phyloP scores from a whole-genome alignment of 148 eudicot genomes.

The Silene uniflora region DNA sequence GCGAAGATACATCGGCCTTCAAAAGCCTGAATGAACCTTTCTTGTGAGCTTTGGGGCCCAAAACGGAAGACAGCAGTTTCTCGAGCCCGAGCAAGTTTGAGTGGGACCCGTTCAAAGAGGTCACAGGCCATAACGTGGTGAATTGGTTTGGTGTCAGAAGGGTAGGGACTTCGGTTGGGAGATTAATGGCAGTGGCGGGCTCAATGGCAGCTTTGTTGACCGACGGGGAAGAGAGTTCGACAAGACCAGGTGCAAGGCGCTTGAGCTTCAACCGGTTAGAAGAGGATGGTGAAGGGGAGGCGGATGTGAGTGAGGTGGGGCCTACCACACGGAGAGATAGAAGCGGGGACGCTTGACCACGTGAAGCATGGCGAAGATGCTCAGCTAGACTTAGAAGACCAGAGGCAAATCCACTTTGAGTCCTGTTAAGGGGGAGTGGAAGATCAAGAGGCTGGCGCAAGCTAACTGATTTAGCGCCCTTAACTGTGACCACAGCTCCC shows the following conservation, averaged over 20 bases:
- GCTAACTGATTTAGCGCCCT: conserved; percentile 90
- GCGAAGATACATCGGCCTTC: conserved; percentile 85
- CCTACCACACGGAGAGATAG: conserved; percentile 90
- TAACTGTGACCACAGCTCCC: conserved; percentile 88
- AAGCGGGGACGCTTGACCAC: conserved; percentile 39
- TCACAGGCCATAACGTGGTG: conserved; percentile 73
- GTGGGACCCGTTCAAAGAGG: conserved; percentile 71
- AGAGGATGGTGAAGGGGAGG: conserved; percentile 55
- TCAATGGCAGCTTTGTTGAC: conserved; percentile 31
- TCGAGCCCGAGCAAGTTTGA: conserved; percentile 74
- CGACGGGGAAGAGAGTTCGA: conserved; percentile 68
- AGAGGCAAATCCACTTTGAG: conserved; percentile 58
- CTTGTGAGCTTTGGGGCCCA: conserved; percentile 67
- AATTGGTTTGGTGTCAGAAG: conserved; percentile 66
- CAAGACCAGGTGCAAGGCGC: conserved; percentile 90
- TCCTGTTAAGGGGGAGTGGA: conserved; percentile 73
- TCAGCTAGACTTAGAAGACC: conserved; percentile 73
- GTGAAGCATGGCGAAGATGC: conserved; percentile 57
- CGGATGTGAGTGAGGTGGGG: conserved; percentile 82
- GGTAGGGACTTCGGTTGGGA: conserved; percentile 57
- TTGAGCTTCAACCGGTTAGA: conserved; percentile 71
- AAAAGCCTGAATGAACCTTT: conserved; percentile 77
- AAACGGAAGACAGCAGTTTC: conserved; percentile 52
- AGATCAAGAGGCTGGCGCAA: conserved; percentile 83
- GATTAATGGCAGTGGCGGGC: conserved; percentile 48